Evolutionary conservation across 495 filamentous ascomycete genomes (phyloP).

Genomic region (Aspergillus panamensis): DNA sequence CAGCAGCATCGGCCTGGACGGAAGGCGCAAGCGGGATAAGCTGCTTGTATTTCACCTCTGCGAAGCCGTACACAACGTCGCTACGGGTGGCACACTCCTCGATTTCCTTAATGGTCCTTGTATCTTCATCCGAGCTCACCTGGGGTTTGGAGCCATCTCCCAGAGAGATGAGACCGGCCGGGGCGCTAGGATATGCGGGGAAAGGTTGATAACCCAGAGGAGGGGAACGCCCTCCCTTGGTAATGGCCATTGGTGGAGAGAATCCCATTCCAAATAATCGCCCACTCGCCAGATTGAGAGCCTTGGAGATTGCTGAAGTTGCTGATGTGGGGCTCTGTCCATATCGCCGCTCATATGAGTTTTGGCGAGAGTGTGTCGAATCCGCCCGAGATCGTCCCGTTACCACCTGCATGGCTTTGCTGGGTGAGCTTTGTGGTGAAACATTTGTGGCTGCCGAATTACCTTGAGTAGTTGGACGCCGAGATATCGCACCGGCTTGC

Average conservation of each 20-base stretch:
- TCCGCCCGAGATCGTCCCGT: conserved; percentile 59
- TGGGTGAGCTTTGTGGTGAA: conserved; percentile 38
- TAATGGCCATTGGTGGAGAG: conserved; percentile 65
- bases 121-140: conserved; percentile 72
- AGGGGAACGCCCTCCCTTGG: conserved; percentile 64
- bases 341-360: conserved; percentile 76
- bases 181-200: conserved; percentile 76
- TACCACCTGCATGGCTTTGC: conserved; percentile 66
- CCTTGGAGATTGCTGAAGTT: conserved; percentile 88
- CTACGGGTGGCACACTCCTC: conserved; percentile 90
- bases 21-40: conserved; percentile 83
- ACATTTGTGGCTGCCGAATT: conserved; percentile 40
- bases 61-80: conserved; percentile 94
- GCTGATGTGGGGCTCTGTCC: conserved; percentile 73
- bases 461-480: conserved; percentile 69
- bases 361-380: conserved; percentile 58
- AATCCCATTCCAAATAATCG: conserved; percentile 74
- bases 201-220: conserved; percentile 77
- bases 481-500: conserved; percentile 49
- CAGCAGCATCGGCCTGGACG: conserved; percentile 47
- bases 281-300: conserved; percentile 88
- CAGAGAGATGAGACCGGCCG: conserved; percentile 55
- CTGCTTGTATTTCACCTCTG: conserved; percentile 97
- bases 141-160: conserved; percentile 60
- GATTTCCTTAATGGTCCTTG: conserved; percentile 68